Base-by-base conservation (phyloP, 2,329 filamentous ascomycete species). In the Emmonsiellopsis sp. region DNA sequence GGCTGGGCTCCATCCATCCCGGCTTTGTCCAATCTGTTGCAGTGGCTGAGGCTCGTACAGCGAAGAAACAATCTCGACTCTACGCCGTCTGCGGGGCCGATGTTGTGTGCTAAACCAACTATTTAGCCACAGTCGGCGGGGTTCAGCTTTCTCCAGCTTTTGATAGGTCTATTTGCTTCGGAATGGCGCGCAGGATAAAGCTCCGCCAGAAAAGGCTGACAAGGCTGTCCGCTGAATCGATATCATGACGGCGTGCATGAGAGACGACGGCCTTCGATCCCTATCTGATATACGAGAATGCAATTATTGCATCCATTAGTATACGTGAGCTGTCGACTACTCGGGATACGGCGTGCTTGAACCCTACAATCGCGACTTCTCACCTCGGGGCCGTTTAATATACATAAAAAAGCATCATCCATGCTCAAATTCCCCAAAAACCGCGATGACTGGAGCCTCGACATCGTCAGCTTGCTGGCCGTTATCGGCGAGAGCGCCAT, bases 401-500 rank as follows among this genome's bases (percentile, higher is more conserved):
- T 26, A 5, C 20, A 5, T 5, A 26, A 1, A 26, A 26, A 3
- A 26, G 20, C 20, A 26, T 26, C 20, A 26, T 26, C 40, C 40
- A 52, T 45, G 50, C 50, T 52, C 50, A 46, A 38, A 44, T 52
- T 52, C 34, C 50, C 50, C 7, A 11, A 30, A 26, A 37, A 46
- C 5, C 50, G 50, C 34, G 32, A 52, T 45, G 74, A 73, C 55
- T 83, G 80, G 79, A 74, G 76, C 40, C 73, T 84, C 45, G 81
- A 84, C 61, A 79, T 83, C 45, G 80, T 84, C 54, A 81, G 79
- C 37, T 76, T 84, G 32, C 76, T 84, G 51, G 81, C 81, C 55
- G 78, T 84, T 60, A 80, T 84, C 54, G 81, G 81, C 63, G 81
- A 84, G 67, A 76, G 75, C 2, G 76, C 78, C 15, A 80, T 84